These are phyloP conservation scores for Aspergillus clavatus DNA, from an alignment of 2,329 filamentous ascomycete genomes.

Conservation along the genomic window DNA sequence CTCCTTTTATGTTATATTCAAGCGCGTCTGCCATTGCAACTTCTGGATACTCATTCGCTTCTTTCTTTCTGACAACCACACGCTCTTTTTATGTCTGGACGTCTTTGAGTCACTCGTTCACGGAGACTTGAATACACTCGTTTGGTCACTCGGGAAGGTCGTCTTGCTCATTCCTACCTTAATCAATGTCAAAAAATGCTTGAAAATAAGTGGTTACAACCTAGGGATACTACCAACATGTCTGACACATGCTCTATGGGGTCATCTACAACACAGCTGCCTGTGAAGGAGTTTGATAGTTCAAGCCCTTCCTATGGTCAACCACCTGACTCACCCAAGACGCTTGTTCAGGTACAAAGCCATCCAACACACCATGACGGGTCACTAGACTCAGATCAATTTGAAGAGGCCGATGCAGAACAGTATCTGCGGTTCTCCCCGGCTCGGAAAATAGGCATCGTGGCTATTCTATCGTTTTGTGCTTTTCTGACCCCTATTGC, in stretches of 20 bases:
- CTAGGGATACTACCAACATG: slow-evolving; percentile 5
- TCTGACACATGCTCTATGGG: slow-evolving; percentile 9
- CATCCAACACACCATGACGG: slow-evolving; percentile 32
- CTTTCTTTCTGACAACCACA: neutral
- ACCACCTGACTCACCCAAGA: slow-evolving; percentile 14
- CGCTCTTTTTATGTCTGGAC: neutral
- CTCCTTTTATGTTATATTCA: neutral
- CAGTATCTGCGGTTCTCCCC: slow-evolving; percentile 61
- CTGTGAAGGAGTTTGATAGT: slow-evolving; percentile 7
- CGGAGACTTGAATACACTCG: neutral
- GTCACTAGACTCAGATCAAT: slow-evolving; percentile 26
- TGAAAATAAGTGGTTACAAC: slow-evolving; percentile 1
- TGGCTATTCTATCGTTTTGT: slow-evolving; percentile 66
- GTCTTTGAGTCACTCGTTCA: neutral
- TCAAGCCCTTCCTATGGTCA: slow-evolving; percentile 13
- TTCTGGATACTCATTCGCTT: neutral
- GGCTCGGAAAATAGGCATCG: slow-evolving; percentile 61
- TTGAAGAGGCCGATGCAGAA: slow-evolving; percentile 45
- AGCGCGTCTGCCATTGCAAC: neutral
- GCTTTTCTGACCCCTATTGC: slow-evolving; percentile 71
- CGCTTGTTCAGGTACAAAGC: slow-evolving; percentile 29
- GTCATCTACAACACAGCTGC: slow-evolving; percentile 11
- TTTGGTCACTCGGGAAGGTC: neutral
- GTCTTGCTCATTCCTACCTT: no score
- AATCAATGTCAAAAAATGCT: slow-evolving; percentile 3